Conservation (phyloP, 2,329 filamentous ascomycete genomes). For the Metarhizium robertsii region DNA sequence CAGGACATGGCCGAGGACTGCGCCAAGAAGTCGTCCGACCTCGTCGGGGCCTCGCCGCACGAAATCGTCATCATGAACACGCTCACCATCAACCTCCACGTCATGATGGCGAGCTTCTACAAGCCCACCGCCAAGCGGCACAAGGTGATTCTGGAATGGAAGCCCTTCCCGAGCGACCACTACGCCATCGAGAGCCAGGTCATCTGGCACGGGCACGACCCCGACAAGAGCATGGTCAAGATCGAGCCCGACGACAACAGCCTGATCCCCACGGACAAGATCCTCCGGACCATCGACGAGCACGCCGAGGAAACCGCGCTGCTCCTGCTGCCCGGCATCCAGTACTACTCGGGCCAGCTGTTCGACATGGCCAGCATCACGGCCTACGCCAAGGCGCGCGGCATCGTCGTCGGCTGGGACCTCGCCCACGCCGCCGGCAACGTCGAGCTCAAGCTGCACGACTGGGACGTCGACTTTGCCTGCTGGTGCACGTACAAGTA, state of each 20-base stretch:
- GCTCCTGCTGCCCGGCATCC: conserved; percentile 74
- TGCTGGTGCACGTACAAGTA: conserved; percentile 96
- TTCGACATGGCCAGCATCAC: conserved; percentile 80
- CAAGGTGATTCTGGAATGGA: conserved; percentile 84
- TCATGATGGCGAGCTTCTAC: conserved; percentile 81
- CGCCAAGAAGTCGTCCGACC: conserved; percentile 56
- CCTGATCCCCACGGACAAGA: conserved; percentile 61
- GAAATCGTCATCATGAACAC: conserved; percentile 88
- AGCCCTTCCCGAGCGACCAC: conserved; percentile 82
- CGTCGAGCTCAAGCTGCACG: conserved; percentile 67
- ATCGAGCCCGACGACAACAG: conserved; percentile 54
- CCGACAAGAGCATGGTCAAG: conserved; percentile 60
- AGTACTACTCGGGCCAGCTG: conserved; percentile 86
- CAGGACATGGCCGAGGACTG: conserved; percentile 71
- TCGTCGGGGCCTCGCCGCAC: conserved; percentile 62
- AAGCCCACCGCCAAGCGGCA: conserved; percentile 52
- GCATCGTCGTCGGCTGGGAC: conserved; percentile 76
- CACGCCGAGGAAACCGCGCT: conserved; percentile 66
- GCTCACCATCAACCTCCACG: conserved; percentile 70
- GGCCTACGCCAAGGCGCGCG: conserved; percentile 59
- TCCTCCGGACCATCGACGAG: conserved; percentile 63
- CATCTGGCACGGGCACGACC: conserved; percentile 56
- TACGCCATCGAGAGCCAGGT: conserved; percentile 82
- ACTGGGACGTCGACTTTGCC: conserved; percentile 88
- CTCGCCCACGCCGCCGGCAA: conserved; percentile 82